These are phyloP conservation scores for Jatropha podagrica DNA, from an alignment of 441 rosid species.

Conservation along the genomic window DNA sequence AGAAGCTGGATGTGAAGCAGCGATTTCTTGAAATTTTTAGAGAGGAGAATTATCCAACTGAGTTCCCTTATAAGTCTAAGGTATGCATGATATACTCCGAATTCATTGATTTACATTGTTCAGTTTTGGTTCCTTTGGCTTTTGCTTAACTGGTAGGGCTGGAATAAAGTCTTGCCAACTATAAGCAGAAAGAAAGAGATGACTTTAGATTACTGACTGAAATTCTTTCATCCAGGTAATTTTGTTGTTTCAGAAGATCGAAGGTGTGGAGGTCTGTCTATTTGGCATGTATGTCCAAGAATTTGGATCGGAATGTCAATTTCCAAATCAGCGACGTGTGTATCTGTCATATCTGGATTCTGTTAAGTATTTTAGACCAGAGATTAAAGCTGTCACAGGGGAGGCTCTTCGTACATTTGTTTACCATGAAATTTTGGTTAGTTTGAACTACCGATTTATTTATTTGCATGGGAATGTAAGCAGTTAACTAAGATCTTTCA, in stretches of 20 bases:
- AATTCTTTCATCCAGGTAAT: conserved; percentile 64
- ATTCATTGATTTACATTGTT: conserved; percentile 5
- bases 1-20: conserved; percentile 95
- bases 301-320: conserved; percentile 88
- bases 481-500: conserved; percentile 10
- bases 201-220: not conserved
- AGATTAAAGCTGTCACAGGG: conserved; percentile 86
- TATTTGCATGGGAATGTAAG: conserved; percentile 7
- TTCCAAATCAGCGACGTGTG: conserved; percentile 92
- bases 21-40: conserved; percentile 94
- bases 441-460: conserved; percentile 23
- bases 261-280: conserved; percentile 98
- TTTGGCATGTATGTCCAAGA: conserved; percentile 99
- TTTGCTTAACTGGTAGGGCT: not conserved
- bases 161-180: not conserved
- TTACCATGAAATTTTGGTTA: conserved; percentile 97
- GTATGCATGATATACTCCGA: conserved; percentile 36
- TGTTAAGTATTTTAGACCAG: conserved; percentile 98
- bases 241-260: conserved; percentile 97
- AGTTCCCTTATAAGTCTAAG: conserved; percentile 97
- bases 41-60: conserved; percentile 89
- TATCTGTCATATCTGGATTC: conserved; percentile 97
- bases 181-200: not conserved
- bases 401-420: conserved; percentile 99
- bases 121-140: too few relatives aligned